Conservation (phyloP, 139 green algal genomes). For the Eudorina sp. region DNA sequence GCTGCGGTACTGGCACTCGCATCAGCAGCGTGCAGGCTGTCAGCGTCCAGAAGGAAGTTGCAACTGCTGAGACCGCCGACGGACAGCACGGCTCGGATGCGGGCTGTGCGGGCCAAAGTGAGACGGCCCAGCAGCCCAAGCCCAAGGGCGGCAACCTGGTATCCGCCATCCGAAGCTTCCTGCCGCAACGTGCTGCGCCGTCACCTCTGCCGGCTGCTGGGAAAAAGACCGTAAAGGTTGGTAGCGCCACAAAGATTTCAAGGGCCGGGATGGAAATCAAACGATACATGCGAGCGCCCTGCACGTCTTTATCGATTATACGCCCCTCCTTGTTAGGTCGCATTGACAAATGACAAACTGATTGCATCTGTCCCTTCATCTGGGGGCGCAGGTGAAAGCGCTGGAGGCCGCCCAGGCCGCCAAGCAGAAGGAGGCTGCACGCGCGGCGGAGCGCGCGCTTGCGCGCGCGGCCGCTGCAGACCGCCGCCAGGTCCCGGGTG, state of each 20-base stretch:
- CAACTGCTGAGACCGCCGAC: no score
- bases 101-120: neutral
- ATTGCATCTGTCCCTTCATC: no score
- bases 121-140: neutral
- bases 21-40: no score
- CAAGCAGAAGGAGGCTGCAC: constrained; percentile 64
- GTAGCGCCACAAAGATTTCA: no score
- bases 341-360: no score
- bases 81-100: neutral
- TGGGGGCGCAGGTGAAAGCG: constrained; percentile 72
- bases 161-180: constrained; percentile 75
- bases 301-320: no score
- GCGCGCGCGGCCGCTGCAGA: constrained; percentile 43
- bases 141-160: constrained; percentile 73
- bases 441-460: constrained; percentile 23
- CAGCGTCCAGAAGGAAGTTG: no score
- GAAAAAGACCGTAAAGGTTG: constrained; percentile 74
- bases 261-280: no score
- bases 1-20: no score
- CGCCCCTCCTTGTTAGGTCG: no score
- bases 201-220: constrained; percentile 63
- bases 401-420: constrained; percentile 76
- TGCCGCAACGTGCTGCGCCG: constrained; percentile 63
- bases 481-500: neutral
- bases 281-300: no score